Evolutionary conservation across 2,329 filamentous ascomycete genomes (phyloP).

Genomic region (Neoscytalidium dimidiatum): DNA sequence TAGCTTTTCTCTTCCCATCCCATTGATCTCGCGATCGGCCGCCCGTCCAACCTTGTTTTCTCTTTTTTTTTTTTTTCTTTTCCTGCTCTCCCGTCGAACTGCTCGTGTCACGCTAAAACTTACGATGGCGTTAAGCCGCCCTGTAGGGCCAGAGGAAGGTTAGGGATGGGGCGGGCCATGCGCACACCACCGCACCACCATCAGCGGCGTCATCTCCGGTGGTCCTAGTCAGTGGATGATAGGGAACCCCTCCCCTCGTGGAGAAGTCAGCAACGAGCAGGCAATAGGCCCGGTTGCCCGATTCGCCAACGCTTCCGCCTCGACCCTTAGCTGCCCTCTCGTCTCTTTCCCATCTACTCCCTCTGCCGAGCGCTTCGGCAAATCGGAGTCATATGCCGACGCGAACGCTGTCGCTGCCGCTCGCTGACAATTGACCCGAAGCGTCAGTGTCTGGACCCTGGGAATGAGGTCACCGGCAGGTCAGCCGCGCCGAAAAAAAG

Average conservation of each 20-base stretch:
- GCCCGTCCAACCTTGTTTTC: not conserved
- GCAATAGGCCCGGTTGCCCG: not conserved
- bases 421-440: slow-evolving; percentile 11
- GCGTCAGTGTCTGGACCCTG: not conserved
- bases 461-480: not conserved
- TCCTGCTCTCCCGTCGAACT: no score
- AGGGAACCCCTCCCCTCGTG: no score
- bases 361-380: not conserved
- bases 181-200: no score
- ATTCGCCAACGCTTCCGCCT: not conserved
- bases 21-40: not conserved
- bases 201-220: not conserved
- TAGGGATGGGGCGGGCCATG: no score
- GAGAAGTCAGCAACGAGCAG: no score
- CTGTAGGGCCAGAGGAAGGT: no score
- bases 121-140: no score
- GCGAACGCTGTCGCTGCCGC: not conserved
- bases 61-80: no score
- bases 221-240: not conserved
- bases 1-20: no score
- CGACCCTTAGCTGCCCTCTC: not conserved
- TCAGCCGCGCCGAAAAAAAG: not conserved
- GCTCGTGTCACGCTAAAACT: no score
- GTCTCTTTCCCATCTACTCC: not conserved
- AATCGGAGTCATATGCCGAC: not conserved